Evolutionary conservation across 2,329 filamentous ascomycete genomes (phyloP).

Genomic region (Dactylella cylindrospora): DNA sequence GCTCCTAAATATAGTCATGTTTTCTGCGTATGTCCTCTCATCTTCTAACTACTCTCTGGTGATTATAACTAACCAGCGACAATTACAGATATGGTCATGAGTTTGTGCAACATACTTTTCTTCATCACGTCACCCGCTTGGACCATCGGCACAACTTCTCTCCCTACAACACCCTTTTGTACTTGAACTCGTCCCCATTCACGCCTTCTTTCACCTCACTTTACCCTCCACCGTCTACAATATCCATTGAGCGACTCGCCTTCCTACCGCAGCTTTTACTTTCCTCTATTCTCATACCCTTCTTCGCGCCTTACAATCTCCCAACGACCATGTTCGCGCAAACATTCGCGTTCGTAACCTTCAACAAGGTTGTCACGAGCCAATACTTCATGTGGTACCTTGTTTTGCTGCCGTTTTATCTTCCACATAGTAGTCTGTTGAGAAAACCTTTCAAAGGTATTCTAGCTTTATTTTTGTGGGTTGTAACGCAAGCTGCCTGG

Average conservation of each 20-base stretch:
- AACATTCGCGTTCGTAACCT: constrained; percentile 94
- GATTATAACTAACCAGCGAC: not conserved
- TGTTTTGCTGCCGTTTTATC: constrained; percentile 86
- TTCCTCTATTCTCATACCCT: constrained; percentile 72
- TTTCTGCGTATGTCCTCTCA: constrained; percentile 61
- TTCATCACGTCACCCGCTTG: constrained; percentile 88
- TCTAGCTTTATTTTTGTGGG: constrained; percentile 69
- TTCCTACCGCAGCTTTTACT: constrained; percentile 86
- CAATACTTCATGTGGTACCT: constrained; percentile 99
- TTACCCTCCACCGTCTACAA: constrained; percentile 52
- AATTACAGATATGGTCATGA: constrained; percentile 69
- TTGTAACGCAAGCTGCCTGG: constrained; percentile 73
- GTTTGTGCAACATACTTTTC: constrained; percentile 85
- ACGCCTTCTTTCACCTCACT: constrained; percentile 48
- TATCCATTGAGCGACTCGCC: constrained; percentile 71
- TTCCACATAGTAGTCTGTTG: constrained; percentile 75
- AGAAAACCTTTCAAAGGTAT: constrained; percentile 63
- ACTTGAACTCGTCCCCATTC: constrained; percentile 67
- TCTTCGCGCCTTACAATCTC: constrained; percentile 77
- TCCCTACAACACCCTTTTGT: constrained; percentile 88
- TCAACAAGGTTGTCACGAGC: constrained; percentile 98
- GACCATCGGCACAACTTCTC: constrained; percentile 99
- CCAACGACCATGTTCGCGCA: constrained; percentile 86
- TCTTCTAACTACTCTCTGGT: constrained; percentile 1
- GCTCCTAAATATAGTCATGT: constrained; percentile 76